These are phyloP conservation scores for Yarrowia sp. DNA, from an alignment of 805 yeast genomes.

Conservation along the genomic window DNA sequence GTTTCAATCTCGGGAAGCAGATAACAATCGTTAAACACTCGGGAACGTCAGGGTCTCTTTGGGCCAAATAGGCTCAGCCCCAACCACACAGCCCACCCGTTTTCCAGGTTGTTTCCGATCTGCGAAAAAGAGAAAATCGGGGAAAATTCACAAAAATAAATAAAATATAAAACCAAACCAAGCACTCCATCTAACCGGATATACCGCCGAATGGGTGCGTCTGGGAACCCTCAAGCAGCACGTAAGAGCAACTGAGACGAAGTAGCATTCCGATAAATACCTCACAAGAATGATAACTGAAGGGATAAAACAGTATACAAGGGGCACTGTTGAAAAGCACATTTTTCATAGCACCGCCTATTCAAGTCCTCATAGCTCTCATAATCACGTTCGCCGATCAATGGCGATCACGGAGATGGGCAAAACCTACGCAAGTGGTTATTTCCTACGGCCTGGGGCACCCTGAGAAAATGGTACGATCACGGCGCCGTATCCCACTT, in stretches of 20 bases:
- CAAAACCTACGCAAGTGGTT: conserved; percentile 9
- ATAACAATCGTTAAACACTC: not conserved
- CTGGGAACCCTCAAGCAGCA: no score
- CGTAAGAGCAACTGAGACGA: no score
- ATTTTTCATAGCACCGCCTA: no score
- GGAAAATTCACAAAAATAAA: no score
- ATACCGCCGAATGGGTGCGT: no score
- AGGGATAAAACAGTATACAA: no score
- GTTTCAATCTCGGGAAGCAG: not conserved
- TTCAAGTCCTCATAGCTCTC: no score
- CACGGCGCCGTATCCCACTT: not conserved
- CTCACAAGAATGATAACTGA: no score
- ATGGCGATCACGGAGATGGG: not conserved
- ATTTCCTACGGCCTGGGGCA: not conserved
- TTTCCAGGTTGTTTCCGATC: not conserved
- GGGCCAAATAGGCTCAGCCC: not conserved
- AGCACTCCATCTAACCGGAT: no score
- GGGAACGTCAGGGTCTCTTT: conserved; percentile 6
- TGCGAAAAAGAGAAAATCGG: not conserved
- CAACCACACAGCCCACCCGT: conserved; percentile 8
- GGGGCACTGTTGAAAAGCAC: not conserved
- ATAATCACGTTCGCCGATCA: conserved; percentile 2
- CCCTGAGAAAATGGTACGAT: conserved; percentile 9
- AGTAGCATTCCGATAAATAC: no score
- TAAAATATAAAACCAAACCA: no score